Conservation (phyloP, 345 rosid genomes). For the Eucalyptus erythrocorys region DNA sequence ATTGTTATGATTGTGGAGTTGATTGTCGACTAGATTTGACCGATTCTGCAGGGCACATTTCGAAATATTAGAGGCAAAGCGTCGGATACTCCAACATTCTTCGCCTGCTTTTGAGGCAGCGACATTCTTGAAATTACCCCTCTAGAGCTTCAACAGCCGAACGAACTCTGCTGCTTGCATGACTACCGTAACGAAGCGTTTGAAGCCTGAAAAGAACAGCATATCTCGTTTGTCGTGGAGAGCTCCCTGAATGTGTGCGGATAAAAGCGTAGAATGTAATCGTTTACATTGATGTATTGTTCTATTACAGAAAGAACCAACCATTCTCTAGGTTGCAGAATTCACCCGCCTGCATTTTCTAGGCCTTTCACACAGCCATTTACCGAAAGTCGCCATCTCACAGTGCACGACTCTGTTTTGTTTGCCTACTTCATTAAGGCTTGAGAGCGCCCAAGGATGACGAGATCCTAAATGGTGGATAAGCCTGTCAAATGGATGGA, state of each 20-base stretch:
- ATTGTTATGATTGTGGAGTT: neutral
- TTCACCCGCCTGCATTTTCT: neutral
- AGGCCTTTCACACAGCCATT: neutral
- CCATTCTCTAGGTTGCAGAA: neutral
- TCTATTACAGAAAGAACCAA: neutral
- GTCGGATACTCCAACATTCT: neutral
- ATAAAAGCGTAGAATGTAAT: neutral
- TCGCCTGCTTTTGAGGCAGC: neutral
- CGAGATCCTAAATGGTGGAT: neutral
- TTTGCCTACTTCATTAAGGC: neutral
- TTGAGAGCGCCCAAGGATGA: neutral
- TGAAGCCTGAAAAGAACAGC: neutral
- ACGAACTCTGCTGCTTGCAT: neutral
- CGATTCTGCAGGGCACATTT: neutral
- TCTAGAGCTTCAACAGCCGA: neutral
- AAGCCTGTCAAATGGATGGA: accelerated
- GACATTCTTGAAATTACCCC: neutral
- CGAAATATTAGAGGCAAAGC: neutral
- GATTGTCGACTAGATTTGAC: neutral
- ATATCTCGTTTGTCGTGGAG: neutral
- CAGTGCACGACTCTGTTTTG: neutral
- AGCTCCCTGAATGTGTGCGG: neutral
- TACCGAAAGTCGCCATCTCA: neutral
- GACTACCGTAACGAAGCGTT: neutral
- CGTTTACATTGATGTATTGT: neutral